A percentile compares a stretch with the other conserved stretches of the same genome.
Conservation (phyloP, 2,329 filamentous ascomycete species). For the Tolypocladium tundrense region DNA sequence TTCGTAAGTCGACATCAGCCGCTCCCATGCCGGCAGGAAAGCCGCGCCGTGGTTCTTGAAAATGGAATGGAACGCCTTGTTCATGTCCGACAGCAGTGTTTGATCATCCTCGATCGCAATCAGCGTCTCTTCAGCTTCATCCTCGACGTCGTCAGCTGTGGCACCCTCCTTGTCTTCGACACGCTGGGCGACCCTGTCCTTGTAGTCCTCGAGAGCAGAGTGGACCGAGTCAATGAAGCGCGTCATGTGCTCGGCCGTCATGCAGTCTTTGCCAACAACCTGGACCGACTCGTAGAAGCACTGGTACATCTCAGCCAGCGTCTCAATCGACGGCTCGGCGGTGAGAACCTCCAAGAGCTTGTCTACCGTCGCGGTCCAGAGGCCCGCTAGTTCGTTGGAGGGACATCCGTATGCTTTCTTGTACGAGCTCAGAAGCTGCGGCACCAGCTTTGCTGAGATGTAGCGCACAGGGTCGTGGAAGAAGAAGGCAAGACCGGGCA, state of each 20-base stretch:
- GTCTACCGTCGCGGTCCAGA: slow-evolving; percentile 79
- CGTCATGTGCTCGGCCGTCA: slow-evolving; percentile 69
- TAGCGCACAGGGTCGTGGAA: slow-evolving; percentile 97
- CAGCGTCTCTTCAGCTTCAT: slow-evolving; percentile 75
- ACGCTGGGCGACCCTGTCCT: slow-evolving; percentile 71
- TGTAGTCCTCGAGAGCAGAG: slow-evolving; percentile 86
- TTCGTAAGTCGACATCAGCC: slow-evolving; percentile 75
- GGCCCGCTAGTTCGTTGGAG: slow-evolving; percentile 66
- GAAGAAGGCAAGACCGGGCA: slow-evolving; percentile 93
- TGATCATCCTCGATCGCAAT: slow-evolving; percentile 96
- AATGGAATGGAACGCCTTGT: slow-evolving; percentile 98
- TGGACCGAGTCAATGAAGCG: slow-evolving; percentile 80
- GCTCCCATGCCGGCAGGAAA: slow-evolving; percentile 84
- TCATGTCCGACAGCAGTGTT: slow-evolving; percentile 95
- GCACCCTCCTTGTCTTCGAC: slow-evolving; percentile 66
- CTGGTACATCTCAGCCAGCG: slow-evolving; percentile 97
- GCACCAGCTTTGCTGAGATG: slow-evolving; percentile 88
- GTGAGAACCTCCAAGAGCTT: slow-evolving; percentile 90
- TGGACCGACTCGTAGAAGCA: slow-evolving; percentile 99
- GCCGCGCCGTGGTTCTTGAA: slow-evolving; percentile 88
- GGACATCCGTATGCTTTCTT: slow-evolving; percentile 80
- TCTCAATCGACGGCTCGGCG: slow-evolving; percentile 91
- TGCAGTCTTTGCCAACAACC: slow-evolving; percentile 76
- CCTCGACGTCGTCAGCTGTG: slow-evolving; percentile 79
- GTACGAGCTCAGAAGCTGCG: slow-evolving; percentile 85